Percentiles rank a stretch among this genome's conserved stretches.
These are phyloP conservation scores for Phaffia tasmanica DNA, from an alignment of 768 basidiomycete species.

Conservation along the genomic window DNA sequence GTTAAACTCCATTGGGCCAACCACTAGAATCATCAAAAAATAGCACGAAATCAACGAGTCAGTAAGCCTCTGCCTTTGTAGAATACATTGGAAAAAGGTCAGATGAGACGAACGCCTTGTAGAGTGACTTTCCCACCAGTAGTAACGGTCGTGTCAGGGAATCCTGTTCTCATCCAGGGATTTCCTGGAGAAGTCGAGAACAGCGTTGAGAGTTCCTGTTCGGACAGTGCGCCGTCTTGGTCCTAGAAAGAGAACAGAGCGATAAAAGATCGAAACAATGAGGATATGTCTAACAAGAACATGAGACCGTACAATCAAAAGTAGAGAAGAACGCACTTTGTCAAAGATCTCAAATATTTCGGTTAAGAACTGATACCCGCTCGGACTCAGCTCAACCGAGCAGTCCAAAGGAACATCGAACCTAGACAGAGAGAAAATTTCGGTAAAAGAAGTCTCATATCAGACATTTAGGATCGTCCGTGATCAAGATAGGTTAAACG, in stretches of 20 bases:
- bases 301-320: not conserved
- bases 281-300: not conserved
- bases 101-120: slow-evolving; percentile 47
- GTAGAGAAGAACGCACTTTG: slow-evolving; percentile 47
- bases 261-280: slow-evolving; percentile 11
- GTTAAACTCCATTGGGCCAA: slow-evolving; percentile 99
- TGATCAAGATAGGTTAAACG: slow-evolving; percentile 1
- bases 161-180: slow-evolving; percentile 86
- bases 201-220: slow-evolving; percentile 67
- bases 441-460: not conserved
- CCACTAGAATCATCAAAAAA: slow-evolving; percentile 44
- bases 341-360: slow-evolving; percentile 93
- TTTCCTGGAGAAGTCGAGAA: slow-evolving; percentile 93
- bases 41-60: not conserved
- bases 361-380: slow-evolving; percentile 93
- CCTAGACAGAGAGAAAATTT: slow-evolving; percentile 40
- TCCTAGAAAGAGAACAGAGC: slow-evolving; percentile 47
- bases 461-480: not conserved
- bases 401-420: slow-evolving; percentile 90
- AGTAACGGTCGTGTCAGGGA: slow-evolving; percentile 78
- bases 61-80: too few species aligned
- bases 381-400: slow-evolving; percentile 86
- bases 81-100: too few species aligned
- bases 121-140: slow-evolving; percentile 73
- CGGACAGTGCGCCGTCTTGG: slow-evolving; percentile 83